Percentiles rank a stretch among this genome's conserved stretches.
Evolutionary conservation across 2,329 filamentous ascomycete genomes (phyloP).

Genomic region (Endothia cerciana): DNA sequence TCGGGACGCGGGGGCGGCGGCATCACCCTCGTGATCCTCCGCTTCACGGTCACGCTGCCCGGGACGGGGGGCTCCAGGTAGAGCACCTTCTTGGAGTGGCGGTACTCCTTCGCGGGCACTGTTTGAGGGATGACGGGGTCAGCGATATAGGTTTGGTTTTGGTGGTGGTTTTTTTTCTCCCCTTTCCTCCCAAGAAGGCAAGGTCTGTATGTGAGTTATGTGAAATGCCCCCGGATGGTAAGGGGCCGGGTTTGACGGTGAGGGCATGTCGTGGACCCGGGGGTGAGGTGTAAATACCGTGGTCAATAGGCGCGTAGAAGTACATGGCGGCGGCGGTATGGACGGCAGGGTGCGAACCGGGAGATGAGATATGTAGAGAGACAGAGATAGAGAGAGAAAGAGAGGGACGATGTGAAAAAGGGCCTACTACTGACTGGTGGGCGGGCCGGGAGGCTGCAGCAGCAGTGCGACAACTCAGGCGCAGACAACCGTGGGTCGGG

Average conservation of each 20-base stretch:
- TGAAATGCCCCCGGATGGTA: too few species aligned
- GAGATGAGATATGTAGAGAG: too few species aligned
- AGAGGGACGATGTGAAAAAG: neutral
- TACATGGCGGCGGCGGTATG: conserved; percentile 20
- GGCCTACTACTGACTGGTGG: conserved; percentile 25
- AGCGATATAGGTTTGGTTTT: too few species aligned
- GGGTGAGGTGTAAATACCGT: conserved; percentile 21
- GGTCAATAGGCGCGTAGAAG: conserved; percentile 24
- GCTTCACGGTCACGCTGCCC: conserved; percentile 42
- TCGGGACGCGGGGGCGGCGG: conserved; percentile 38
- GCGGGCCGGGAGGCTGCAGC: conserved; percentile 17
- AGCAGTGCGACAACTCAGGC: too few species aligned
- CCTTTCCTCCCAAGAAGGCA: neutral
- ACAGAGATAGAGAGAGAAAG: neutral
- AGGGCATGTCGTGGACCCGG: neutral
- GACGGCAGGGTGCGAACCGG: neutral
- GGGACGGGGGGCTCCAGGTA: conserved; percentile 47
- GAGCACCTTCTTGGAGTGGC: conserved; percentile 45
- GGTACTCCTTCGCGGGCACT: conserved; percentile 30
- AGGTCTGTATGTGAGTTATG: neutral
- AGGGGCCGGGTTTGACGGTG: neutral
- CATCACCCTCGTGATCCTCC: conserved; percentile 44
- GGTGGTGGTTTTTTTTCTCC: neutral
- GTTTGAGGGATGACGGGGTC: neutral
- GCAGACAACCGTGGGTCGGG: too few species aligned